A percentile compares a stretch with the other conserved stretches of the same genome.
phyloP scores from a whole-genome alignment of 257 asterid species.

The Hygrophila difformis region DNA sequence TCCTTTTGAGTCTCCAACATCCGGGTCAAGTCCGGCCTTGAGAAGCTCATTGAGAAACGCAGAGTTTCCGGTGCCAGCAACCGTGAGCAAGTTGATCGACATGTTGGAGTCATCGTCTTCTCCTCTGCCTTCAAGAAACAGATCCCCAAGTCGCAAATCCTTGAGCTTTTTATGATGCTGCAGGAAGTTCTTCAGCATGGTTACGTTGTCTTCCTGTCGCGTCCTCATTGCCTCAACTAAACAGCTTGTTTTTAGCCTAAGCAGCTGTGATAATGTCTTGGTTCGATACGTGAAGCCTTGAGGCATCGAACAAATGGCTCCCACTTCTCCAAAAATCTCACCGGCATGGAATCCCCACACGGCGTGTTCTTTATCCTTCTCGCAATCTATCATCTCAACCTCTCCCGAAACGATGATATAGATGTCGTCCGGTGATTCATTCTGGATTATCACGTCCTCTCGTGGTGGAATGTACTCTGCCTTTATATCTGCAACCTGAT shows the following conservation, averaged over 20 bases:
- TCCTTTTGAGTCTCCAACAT: slow-evolving; percentile 71
- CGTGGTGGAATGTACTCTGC: slow-evolving; percentile 89
- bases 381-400: slow-evolving; percentile 68
- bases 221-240: slow-evolving; percentile 61
- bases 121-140: slow-evolving; percentile 41
- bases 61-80: slow-evolving; percentile 81
- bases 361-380: slow-evolving; percentile 43
- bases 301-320: slow-evolving; percentile 68
- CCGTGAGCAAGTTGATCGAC: slow-evolving; percentile 66
- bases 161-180: slow-evolving; percentile 79
- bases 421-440: slow-evolving; percentile 73
- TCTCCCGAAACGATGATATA: slow-evolving; percentile 90
- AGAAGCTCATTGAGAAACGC: slow-evolving; percentile 85
- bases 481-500: slow-evolving; percentile 68
- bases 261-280: slow-evolving; percentile 70
- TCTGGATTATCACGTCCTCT: slow-evolving; percentile 80
- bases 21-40: slow-evolving; percentile 76
- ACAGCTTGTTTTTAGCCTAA: slow-evolving; percentile 58
- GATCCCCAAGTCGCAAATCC: slow-evolving; percentile 51
- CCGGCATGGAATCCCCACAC: slow-evolving; percentile 50
- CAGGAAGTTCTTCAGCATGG: slow-evolving; percentile 70
- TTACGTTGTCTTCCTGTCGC: slow-evolving; percentile 53
- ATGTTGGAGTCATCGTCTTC: slow-evolving; percentile 43
- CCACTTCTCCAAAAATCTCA: slow-evolving; percentile 81
- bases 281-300: slow-evolving; percentile 76